These are phyloP conservation scores for Sesbania bispinosa DNA, from an alignment of 306 rosid species.

Conservation along the genomic window DNA sequence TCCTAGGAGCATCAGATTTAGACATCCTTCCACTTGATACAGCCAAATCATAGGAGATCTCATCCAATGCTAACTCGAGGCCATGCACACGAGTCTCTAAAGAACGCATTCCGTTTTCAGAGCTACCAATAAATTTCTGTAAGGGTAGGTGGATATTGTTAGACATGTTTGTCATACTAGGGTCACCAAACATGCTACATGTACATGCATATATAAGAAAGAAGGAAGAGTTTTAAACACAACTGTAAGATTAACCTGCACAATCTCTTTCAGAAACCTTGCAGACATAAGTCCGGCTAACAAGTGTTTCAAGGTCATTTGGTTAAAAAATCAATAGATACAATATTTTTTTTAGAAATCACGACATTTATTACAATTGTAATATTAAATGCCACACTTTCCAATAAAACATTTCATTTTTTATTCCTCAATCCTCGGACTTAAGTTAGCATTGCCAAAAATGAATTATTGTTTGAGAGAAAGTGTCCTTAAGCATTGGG, in stretches of 20 bases:
- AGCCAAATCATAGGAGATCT: slow-evolving; percentile 90
- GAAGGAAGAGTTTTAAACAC: background rate
- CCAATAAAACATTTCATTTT: too few species aligned
- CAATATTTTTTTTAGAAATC: slow-evolving; percentile 6
- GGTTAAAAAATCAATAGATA: background rate
- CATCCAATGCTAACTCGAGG: slow-evolving; percentile 88
- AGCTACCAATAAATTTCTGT: slow-evolving; percentile 92
- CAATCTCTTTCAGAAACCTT: too few species aligned
- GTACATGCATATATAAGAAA: too few species aligned
- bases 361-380: too few species aligned
- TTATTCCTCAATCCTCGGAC: too few species aligned
- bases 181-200: too few species aligned
- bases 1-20: slow-evolving; percentile 32
- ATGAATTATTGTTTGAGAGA: too few species aligned
- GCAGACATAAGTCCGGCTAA: background rate
- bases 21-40: slow-evolving; percentile 79
- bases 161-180: too few species aligned
- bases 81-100: slow-evolving; percentile 97
- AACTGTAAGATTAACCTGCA: slow-evolving; percentile 1
- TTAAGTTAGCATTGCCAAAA: too few species aligned
- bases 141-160: slow-evolving; percentile 12
- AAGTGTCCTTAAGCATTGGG: slow-evolving; percentile 10
- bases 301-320: too few species aligned
- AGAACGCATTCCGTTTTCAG: slow-evolving; percentile 85
- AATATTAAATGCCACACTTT: too few species aligned